Evolutionary conservation across 208 protist species (phyloP).

Genomic region (Tritrichomonas musculus): DNA sequence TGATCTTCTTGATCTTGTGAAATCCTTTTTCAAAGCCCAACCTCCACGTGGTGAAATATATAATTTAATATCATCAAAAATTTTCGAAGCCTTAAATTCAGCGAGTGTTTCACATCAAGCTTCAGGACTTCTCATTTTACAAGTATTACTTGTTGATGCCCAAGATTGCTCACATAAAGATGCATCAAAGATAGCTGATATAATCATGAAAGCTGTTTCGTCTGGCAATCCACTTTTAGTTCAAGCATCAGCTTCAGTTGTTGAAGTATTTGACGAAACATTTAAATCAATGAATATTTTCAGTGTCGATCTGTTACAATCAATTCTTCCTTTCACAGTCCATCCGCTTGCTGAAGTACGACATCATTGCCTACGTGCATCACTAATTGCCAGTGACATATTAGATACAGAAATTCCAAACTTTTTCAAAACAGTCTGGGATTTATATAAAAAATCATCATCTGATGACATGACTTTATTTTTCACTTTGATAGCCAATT

Average conservation of each 20-base stretch:
- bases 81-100: not conserved
- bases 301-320: not conserved
- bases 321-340: not conserved
- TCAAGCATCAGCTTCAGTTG: not conserved
- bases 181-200: not conserved
- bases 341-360: not conserved
- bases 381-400: not conserved
- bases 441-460: not conserved
- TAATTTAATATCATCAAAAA: not conserved
- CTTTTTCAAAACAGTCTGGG: not conserved
- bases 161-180: not conserved
- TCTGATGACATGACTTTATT: not conserved
- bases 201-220: not conserved
- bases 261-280: not conserved
- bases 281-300: slow-evolving; percentile 6
- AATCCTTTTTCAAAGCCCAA: too few species aligned
- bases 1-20: too few species aligned
- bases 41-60: too few species aligned
- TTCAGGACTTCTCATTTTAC: not conserved
- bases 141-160: not conserved
- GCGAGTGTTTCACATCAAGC: not conserved
- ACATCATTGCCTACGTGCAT: not conserved
- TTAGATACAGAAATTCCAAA: not conserved
- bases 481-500: not conserved
- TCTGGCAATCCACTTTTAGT: not conserved